Base-by-base conservation (phyloP, 495 filamentous ascomycete species). In the Sordaria brevicollis region DNA sequence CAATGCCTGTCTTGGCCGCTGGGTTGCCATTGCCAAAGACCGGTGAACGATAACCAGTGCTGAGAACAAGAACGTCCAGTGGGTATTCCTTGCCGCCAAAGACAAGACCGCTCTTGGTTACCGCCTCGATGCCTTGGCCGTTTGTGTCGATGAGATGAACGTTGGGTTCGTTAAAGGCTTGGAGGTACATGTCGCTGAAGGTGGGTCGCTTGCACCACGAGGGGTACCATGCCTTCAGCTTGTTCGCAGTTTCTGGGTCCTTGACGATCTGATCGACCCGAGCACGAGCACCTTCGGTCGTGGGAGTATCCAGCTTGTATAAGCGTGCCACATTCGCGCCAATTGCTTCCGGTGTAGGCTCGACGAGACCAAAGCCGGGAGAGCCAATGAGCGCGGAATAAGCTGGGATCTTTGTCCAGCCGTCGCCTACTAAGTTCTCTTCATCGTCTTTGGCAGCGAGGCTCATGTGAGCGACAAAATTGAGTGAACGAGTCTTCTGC, bases 81-180 rank as follows among this genome's bases (percentile, higher is more conserved):
- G 78, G 76, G 69, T 82, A 79, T 33, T 81, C 79, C 62, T 76
- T 69, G 37, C 76, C 81, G 35, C 71, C 76, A 29, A 78, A 78
- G 0, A 85, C 79, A 33, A 87, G 68, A 3, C 79, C 80, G 17
- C 67, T 68, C 10, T 71, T 43, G 5, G 81, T 84, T 4, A 83
- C 69, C 36, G 79, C 69, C 25, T 81, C 79, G 10, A 84, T 67
- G 21, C 85, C 83, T 73, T 81, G 82, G n/a, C 85, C 86, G 38
- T 83, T 77, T 4, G 85, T 88, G 74, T 87, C 84, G 36, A 88
- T 73, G 13, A 88, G 81, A 67, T 85, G 76, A 10, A 85, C 82
- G 70, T 84, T 74, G 5, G 80, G 76, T 35, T 70, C 66, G 70
- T 84, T 85, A 74, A 84, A 85, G 5, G 78, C 62, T 19, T 80